Conservation (phyloP, 83 land plant genomes). For the Picea abies region DNA sequence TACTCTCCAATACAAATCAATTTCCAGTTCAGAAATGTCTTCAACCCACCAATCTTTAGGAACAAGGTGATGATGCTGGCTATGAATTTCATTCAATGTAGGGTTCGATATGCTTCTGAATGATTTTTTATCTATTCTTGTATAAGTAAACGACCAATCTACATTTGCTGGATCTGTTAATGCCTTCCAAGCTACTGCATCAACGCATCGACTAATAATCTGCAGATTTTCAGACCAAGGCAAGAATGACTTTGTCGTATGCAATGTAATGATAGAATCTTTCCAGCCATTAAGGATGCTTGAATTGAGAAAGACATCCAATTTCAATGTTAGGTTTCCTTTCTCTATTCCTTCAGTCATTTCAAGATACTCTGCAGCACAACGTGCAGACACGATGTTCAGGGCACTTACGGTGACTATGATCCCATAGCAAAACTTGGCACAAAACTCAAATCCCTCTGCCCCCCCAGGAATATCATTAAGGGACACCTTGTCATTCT, state of each 20-base stretch:
- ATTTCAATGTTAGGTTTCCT: constrained; percentile 58
- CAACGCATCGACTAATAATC: constrained; percentile 46
- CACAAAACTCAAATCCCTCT: constrained; percentile 78
- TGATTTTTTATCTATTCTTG: constrained; percentile 15
- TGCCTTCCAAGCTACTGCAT: constrained; percentile 42
- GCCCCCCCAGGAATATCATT: constrained; percentile 70
- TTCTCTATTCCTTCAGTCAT: constrained; percentile 73
- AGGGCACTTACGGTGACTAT: constrained; percentile 63
- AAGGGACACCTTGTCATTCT: constrained; percentile 36
- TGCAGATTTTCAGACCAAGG: constrained; percentile 42
- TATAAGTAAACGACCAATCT: constrained; percentile 48
- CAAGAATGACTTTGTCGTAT: constrained; percentile 38
- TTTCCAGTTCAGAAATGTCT: constrained; percentile 51
- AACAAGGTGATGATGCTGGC: constrained; percentile 19
- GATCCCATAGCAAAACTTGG: constrained; percentile 92
- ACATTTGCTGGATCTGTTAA: constrained; percentile 27
- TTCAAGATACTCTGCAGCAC: constrained; percentile 79
- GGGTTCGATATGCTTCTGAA: background rate
- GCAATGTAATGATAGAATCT: constrained; percentile 42
- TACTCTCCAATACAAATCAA: constrained; percentile 52
- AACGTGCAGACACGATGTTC: constrained; percentile 63
- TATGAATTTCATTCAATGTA: constrained; percentile 25
- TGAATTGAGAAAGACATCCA: constrained; percentile 63
- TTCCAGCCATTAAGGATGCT: constrained; percentile 45
- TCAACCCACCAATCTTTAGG: constrained; percentile 78